Conservation (phyloP, 2,329 filamentous ascomycete genomes). For the Aureobasidium sp. region DNA sequence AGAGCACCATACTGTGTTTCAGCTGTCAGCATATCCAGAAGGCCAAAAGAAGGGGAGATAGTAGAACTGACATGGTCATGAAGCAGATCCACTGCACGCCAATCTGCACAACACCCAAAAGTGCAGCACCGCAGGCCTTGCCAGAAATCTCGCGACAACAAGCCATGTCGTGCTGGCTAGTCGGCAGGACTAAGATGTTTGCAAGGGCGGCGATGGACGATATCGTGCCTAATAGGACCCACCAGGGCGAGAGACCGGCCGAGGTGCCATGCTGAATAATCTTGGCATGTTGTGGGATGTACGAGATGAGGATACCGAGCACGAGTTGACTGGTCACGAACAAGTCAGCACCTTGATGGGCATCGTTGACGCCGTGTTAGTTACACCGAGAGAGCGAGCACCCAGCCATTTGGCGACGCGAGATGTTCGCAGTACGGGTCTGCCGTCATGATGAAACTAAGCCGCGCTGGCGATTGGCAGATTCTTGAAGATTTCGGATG, state of each 20-base stretch:
- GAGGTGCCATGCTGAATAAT: slow-evolving; percentile 81
- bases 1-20: slow-evolving; percentile 69
- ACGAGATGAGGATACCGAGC: slow-evolving; percentile 81
- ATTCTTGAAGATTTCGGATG: neutral
- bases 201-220: slow-evolving; percentile 78
- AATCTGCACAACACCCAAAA: slow-evolving; percentile 85
- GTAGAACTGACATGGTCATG: slow-evolving; percentile 65
- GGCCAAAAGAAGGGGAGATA: neutral
- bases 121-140: slow-evolving; percentile 74
- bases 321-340: slow-evolving; percentile 56
- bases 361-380: neutral
- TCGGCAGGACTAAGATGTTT: slow-evolving; percentile 84
- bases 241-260: slow-evolving; percentile 92
- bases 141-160: slow-evolving; percentile 78
- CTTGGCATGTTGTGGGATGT: slow-evolving; percentile 87
- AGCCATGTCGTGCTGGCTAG: slow-evolving; percentile 69
- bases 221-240: slow-evolving; percentile 86
- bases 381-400: slow-evolving; percentile 14
- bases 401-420: slow-evolving; percentile 14
- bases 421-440: slow-evolving; percentile 16
- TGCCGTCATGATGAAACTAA: neutral
- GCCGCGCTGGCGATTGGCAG: neutral
- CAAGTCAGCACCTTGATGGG: neutral
- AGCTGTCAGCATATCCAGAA: neutral
- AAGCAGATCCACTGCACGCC: slow-evolving; percentile 90